Percentiles rank a stretch among this genome's conserved stretches.
phyloP scores from a whole-genome alignment of 306 rosid species.

The Pachyrhizus erosus region DNA sequence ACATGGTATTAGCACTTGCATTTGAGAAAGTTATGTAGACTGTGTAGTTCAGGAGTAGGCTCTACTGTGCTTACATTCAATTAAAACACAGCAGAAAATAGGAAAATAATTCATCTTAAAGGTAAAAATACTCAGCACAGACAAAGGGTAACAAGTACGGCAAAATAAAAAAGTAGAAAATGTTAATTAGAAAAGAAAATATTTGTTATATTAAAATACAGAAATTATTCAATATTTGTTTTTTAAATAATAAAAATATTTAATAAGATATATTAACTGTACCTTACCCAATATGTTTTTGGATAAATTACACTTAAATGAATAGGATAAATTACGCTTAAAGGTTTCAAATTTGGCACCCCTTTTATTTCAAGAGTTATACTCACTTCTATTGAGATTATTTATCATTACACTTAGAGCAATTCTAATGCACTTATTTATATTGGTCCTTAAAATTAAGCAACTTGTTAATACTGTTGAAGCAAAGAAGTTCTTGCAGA shows the following conservation, averaged over 20 bases:
- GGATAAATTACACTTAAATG: neutral
- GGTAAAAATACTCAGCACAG: too few relatives aligned
- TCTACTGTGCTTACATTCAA: neutral
- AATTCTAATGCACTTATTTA: neutral
- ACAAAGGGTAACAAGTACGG: too few relatives aligned
- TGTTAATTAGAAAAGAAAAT: neutral
- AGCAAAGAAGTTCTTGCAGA: neutral
- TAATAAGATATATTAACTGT: too few relatives aligned
- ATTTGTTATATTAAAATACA: neutral
- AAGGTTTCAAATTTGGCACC: neutral
- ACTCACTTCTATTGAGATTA: neutral
- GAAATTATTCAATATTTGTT: too few relatives aligned
- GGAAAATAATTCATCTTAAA: too few relatives aligned
- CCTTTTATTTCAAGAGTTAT: neutral
- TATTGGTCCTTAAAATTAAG: neutral
- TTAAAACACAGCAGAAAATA: too few relatives aligned
- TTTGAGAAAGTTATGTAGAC: neutral
- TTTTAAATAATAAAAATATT: too few relatives aligned
- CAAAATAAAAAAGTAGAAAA: too few relatives aligned
- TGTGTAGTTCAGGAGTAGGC: neutral
- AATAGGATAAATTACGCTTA: neutral
- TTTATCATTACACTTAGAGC: neutral
- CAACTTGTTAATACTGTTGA: neutral
- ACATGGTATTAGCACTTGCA: neutral
- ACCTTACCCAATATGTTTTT: neutral